Base-by-base conservation (phyloP, 768 basidiomycete species). In the Tulasnella sp. region DNA sequence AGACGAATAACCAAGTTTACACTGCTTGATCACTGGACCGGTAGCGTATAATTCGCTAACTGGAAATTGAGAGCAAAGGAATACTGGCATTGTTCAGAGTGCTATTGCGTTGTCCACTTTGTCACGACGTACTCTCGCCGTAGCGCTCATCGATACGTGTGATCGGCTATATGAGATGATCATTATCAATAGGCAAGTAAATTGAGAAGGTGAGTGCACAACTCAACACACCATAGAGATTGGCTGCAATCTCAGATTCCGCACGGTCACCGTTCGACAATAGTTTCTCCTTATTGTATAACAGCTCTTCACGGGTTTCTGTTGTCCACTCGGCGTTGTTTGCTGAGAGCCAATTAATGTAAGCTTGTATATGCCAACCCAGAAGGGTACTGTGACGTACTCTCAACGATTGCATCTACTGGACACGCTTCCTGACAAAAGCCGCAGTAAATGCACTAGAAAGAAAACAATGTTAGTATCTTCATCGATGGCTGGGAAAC, bases 381-480 rank as follows among this genome's bases (percentile, higher is more conserved):
- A 52, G 49, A 53, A 41, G 8, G 53, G 48, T 49, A 45, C 24
- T 48, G 24, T 52, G 43, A 75, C 90, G 64, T 69, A 94, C 93
- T 94, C 76, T 98, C 96, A 56, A 99, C 96, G 66, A 99, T 98
- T 61, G 96, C 96, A 73, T 98, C 96, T 59, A 98, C 96, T 1
- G 96, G 96, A 71, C 96, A 99, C 29, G 96, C 96, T 74, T 98
- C 96, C 73, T 98, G 94, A 72, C 96, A 98, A 78, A 97, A 98
- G 55, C 96, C 96, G 73, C 96, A 99, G 77, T 99, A 99, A 68
- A 99, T 99, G 74, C 96, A 98, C 78, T 93, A 38, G 8, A 53
- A 22, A 29, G 49, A 11, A 60, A 29, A 43, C 52, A 24, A 12
- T 2, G 11, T 30, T 5, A 48, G 38, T 30, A 21, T 57, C 41